Conservation (phyloP, 2,329 filamentous ascomycete species). For the Leptodontidium sp. region DNA sequence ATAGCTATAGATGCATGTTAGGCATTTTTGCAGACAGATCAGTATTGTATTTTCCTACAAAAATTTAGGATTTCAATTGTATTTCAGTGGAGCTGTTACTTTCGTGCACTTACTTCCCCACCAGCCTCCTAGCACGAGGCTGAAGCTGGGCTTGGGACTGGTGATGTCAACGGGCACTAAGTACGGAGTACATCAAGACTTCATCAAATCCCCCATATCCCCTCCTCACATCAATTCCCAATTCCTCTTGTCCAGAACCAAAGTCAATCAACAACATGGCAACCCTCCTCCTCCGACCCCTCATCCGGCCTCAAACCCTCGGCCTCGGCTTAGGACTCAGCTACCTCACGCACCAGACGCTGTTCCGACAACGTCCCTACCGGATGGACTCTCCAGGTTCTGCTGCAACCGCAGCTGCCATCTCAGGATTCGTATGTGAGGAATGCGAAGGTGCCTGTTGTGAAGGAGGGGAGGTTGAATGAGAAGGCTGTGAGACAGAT, state of each 20-base stretch:
- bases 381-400: conserved; percentile 42
- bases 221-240: not conserved
- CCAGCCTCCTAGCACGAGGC: conserved; percentile 18
- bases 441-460: conserved; percentile 45
- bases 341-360: conserved; percentile 39
- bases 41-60: not conserved
- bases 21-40: too few species aligned
- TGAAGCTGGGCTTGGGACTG: conserved; percentile 1
- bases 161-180: conserved; percentile 21
- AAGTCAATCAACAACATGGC: conserved; percentile 36
- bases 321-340: conserved; percentile 49
- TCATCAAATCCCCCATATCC: not conserved
- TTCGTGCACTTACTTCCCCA: not conserved
- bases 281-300: conserved; percentile 44
- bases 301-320: conserved; percentile 42
- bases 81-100: not conserved
- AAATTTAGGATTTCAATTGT: not conserved
- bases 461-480: conserved; percentile 38
- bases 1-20: too few species aligned
- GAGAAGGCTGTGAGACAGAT: conserved; percentile 44
- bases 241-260: not conserved
- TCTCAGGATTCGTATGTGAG: conserved; percentile 32
- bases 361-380: conserved; percentile 42
- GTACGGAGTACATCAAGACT: not conserved
- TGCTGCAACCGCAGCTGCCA: conserved; percentile 13